A percentile compares a stretch with the other conserved stretches of the same genome.
phyloP scores from a whole-genome alignment of 2,329 filamentous ascomycete species.

The Graphiopsis chlorocephala region DNA sequence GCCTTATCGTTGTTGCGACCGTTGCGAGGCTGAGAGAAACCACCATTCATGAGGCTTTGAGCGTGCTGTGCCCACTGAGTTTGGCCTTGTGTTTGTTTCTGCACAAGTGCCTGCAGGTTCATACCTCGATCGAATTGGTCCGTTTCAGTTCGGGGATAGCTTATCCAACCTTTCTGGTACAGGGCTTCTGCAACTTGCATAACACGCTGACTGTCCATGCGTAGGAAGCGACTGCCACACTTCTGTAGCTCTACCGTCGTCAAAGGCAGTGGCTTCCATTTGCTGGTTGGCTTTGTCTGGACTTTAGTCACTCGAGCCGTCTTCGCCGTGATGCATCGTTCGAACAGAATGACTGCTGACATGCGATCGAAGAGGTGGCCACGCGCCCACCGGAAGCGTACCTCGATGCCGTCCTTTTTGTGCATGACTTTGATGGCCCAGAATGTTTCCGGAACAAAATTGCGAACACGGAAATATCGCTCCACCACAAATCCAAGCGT shows the following conservation, averaged over 20 bases:
- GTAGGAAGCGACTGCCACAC: conserved; percentile 82
- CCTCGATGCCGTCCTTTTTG: conserved; percentile 70
- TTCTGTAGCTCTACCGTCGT: conserved; percentile 97
- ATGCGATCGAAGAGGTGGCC: conserved; percentile 85
- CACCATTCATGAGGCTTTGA: conserved; percentile 68
- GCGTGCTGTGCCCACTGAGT: conserved; percentile 76
- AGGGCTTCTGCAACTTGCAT: conserved; percentile 84
- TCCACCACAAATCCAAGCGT: conserved; percentile 97
- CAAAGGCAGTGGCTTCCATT: conserved; percentile 88
- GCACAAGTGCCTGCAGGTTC: conserved; percentile 73
- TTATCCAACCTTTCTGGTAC: conserved; percentile 94
- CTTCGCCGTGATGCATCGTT: conserved; percentile 75
- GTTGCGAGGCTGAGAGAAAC: conserved; percentile 75
- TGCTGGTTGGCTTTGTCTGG: conserved; percentile 85
- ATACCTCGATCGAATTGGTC: conserved; percentile 92
- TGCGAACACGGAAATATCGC: conserved; percentile 87
- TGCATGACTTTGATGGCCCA: conserved; percentile 89
- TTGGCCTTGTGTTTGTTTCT: conserved; percentile 75
- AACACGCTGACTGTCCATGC: conserved; percentile 85
- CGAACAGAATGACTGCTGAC: conserved; percentile 75
- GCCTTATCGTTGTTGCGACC: conserved; percentile 93
- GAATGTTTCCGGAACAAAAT: conserved; percentile 88
- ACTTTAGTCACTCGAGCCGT: conserved; percentile 79
- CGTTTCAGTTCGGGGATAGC: conserved; percentile 95
- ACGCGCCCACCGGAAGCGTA: conserved; percentile 80